Conservation (phyloP, 495 filamentous ascomycete genomes). For the Monascus purpureus region DNA sequence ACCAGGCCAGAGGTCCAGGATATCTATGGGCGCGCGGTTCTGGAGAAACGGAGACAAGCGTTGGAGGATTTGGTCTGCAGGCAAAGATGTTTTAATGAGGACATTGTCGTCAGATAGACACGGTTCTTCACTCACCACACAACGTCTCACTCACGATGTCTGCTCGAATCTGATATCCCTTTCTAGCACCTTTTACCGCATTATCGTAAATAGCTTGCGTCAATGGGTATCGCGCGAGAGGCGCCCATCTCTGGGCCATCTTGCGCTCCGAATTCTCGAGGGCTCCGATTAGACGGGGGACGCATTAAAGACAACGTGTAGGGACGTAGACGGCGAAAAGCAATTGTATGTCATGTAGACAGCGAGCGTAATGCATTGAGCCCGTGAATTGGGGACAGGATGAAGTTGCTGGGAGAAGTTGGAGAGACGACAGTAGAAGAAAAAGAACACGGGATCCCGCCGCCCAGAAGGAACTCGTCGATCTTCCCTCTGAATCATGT, state of each 20-base stretch:
- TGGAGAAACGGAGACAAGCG: slow-evolving; percentile 44
- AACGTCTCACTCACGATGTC: slow-evolving; percentile 44
- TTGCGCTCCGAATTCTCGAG: background rate
- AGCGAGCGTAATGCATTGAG: no score
- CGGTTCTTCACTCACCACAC: slow-evolving; percentile 38
- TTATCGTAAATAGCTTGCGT: slow-evolving; percentile 6
- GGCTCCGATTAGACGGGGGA: no score
- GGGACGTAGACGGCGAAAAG: no score
- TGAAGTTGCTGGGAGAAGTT: no score
- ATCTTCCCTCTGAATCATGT: no score
- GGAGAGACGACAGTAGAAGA: no score
- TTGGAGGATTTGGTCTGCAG: slow-evolving; percentile 35
- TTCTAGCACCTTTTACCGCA: slow-evolving; percentile 1
- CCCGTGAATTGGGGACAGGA: no score
- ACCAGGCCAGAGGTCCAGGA: slow-evolving; percentile 78
- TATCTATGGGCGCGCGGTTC: slow-evolving; percentile 53
- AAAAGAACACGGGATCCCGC: no score
- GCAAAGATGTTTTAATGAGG: background rate
- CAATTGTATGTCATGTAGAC: no score
- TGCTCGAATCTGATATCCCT: slow-evolving; percentile 1
- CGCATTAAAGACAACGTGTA: no score
- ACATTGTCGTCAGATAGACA: background rate
- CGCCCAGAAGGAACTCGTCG: no score
- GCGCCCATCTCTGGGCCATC: background rate
- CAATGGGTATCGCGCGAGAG: slow-evolving; percentile 8